Base-by-base conservation (phyloP, 2,329 filamentous ascomycete genomes). In the Fusarium multiceps region DNA sequence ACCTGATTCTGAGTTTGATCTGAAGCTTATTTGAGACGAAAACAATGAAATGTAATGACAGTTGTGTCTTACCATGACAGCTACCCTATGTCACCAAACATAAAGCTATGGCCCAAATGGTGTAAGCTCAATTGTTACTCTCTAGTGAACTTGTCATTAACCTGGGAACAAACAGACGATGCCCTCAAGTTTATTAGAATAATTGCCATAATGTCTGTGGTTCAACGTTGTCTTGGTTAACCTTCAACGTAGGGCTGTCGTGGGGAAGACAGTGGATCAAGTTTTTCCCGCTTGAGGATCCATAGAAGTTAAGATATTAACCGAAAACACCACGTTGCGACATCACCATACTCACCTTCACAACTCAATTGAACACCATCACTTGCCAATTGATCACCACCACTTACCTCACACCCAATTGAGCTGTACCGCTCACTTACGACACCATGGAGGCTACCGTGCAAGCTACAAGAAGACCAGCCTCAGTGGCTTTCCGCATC, bases 401-500 rank as follows among this genome's bases (percentile, higher is more conserved):
- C 3, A 16, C 18, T 37, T 37, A 37, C 34, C 34, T 37, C 34
- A 37, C 11, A 37, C 18, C 34, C 18, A n/a, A 37, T 37, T 37
- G 34, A 37, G 34, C 34, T 12, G 10, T 11, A n/a, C 6, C 18
- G 34, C 18, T 37, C 34, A 37, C 18, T n/a, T n/a, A 37, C 34
- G 34, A 37, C 1, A 37, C 6, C 34, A 37, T 37, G 34, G 34
- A 37, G 10, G n/a, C 23, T 53, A 63, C 13, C 49, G 78, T 79
- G 77, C 67, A 74, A 30, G 40, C 72, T 9, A 66, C 65, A 14
- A 66, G 68, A 18, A 69, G 47, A 27, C 54, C 69, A 27, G 45
- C 71, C 27, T 73, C 74, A 21, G 63, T 74, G 57, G 82, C 82
- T 47, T 81, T 85, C 66, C 77, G 77, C 58, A 84, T 92, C 40